phyloP scores from a whole-genome alignment of 176 grass and related monocot genomes.

The Dendrocalamus sinicus region DNA sequence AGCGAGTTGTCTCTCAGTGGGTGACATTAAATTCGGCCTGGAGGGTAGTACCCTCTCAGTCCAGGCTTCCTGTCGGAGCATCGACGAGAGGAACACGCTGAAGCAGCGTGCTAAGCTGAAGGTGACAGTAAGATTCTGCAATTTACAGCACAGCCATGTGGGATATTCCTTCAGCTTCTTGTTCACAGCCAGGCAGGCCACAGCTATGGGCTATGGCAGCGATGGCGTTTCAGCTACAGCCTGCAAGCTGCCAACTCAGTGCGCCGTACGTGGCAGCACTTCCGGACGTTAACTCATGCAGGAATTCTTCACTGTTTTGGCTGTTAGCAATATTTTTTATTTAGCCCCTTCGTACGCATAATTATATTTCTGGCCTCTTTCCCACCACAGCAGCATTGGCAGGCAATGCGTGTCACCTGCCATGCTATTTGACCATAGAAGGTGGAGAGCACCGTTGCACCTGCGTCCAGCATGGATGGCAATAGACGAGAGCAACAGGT shows the following conservation, averaged over 20 bases:
- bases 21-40: constrained; percentile 54
- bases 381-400: no score
- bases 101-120: constrained; percentile 20
- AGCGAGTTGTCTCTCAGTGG: constrained; percentile 48
- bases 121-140: constrained; percentile 54
- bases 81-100: constrained; percentile 22
- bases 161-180: constrained; percentile 46
- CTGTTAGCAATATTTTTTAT: no score
- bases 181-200: constrained; percentile 29
- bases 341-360: no score
- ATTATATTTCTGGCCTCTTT: no score
- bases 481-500: no score
- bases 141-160: constrained; percentile 47
- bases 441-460: no score
- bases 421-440: no score
- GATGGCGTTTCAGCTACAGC: constrained; percentile 25
- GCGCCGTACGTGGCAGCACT: background rate
- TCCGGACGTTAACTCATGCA: background rate
- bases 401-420: no score
- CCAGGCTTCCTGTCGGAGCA: constrained; percentile 47
- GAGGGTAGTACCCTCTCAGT: constrained; percentile 12
- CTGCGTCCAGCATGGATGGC: no score
- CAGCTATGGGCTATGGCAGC: constrained; percentile 20
- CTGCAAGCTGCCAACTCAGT: constrained; percentile 10
- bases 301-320: no score